Base-by-base conservation (phyloP, 306 rosid genomes). In the Fagus crenata region DNA sequence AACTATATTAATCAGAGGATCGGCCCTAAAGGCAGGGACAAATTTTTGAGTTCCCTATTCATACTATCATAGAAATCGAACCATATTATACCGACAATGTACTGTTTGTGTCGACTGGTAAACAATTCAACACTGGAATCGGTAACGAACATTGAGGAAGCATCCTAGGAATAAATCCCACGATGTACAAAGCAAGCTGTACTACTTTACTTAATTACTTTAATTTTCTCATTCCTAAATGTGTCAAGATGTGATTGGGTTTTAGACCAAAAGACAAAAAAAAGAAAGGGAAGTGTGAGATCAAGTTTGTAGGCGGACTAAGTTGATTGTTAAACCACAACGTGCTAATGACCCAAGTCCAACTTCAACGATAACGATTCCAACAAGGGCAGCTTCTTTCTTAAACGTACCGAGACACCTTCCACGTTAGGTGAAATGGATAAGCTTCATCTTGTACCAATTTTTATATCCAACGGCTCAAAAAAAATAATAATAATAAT, bases 371-470 rank as follows among this genome's bases (percentile, higher is more conserved):
- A n/a, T n/a, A n/a, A n/a, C n/a, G 36, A 79, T 79, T 84, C 75
- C 81, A 67, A 81, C 59, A 79, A 60, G 61, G 36, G 75, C 41
- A 42, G 18, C 53, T 75, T 77, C 80, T 76, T 65, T 18, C 53
- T 49, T 75, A 32, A n/a, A 11, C 61, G 75, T 51, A 32, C 55
- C 11, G 33, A n/a, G 80, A 46, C 75, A 49, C 76, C 67, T 43
- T 81, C 89, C 22, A 71, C 64, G 88, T 86, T 85, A 8, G 86
- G 83, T 81, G 72, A 42, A 51, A 17, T 71, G 91, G 97, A 92
- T 92, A 92, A 85, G 89, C 80, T 77, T 81, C 89, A 67, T 74
- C 28, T 22, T 22, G 28, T 22, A 22, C 28, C 28, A 22, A 22
- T 22, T 22, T 22, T 22, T 22, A 22, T 22, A 22, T 22, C 28